A percentile compares a stretch with the other conserved stretches of the same genome.
Conservation (phyloP, 1,139 yeast genomes). For the Petasospora fabianii region DNA sequence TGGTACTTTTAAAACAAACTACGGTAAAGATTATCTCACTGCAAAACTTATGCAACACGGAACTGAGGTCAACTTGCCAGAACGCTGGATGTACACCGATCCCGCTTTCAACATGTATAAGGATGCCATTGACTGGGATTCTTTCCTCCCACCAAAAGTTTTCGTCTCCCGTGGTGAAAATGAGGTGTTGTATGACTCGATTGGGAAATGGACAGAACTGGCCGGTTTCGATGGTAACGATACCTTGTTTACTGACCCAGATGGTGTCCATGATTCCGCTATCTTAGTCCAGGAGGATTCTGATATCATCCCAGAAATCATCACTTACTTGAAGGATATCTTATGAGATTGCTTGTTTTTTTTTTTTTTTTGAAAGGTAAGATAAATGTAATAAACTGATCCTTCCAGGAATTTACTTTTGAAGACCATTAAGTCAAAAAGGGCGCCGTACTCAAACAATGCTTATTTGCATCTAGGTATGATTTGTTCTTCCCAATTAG, state of each 20-base stretch:
- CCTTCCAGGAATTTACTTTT: too few species aligned
- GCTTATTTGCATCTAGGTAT: too few species aligned
- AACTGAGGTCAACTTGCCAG: slow-evolving; percentile 5
- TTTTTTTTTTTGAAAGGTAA: too few species aligned
- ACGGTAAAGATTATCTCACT: slow-evolving; percentile 5
- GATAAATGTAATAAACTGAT: too few species aligned
- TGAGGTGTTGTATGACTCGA: slow-evolving; percentile 9
- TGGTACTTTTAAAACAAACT: slow-evolving; percentile 18
- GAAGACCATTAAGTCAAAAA: too few species aligned
- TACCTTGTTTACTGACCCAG: slow-evolving; percentile 5
- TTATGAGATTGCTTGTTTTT: too few species aligned
- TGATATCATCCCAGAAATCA: neutral
- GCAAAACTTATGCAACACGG: slow-evolving; percentile 5
- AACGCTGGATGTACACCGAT: slow-evolving; percentile 3
- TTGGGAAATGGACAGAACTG: slow-evolving; percentile 1
- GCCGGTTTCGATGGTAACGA: slow-evolving; percentile 2
- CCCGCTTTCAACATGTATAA: slow-evolving; percentile 5
- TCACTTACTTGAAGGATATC: neutral
- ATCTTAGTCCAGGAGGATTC: slow-evolving; percentile 3
- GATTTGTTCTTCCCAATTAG: too few species aligned
- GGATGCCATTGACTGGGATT: slow-evolving; percentile 9
- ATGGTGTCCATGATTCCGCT: slow-evolving; percentile 7
- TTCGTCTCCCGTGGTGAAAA: slow-evolving; percentile 9
- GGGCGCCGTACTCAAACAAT: too few species aligned
- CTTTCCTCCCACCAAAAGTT: slow-evolving; percentile 3